Evolutionary conservation across 2,329 filamentous ascomycete genomes (phyloP).

Genomic region (Xylaria sp.): DNA sequence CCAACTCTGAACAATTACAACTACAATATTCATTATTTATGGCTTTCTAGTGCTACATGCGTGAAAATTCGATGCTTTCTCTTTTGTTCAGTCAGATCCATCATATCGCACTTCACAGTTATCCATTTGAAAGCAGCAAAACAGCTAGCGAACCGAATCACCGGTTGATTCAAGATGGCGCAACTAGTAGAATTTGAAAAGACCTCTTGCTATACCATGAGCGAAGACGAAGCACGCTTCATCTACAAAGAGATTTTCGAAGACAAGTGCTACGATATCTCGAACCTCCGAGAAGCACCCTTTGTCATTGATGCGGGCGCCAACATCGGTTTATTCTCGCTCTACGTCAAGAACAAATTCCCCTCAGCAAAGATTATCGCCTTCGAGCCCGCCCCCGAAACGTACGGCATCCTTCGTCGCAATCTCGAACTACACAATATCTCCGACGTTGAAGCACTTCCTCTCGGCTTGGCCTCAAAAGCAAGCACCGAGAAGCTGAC

Average conservation of each 20-base stretch:
- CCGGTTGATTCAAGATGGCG: constrained; percentile 8
- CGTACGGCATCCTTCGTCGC: constrained; percentile 16
- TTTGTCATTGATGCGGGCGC: constrained; percentile 27
- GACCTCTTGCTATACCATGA: constrained; percentile 24
- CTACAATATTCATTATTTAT: background rate
- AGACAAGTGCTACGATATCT: constrained; percentile 25
- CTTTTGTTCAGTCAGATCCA: background rate
- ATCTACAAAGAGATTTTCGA: constrained; percentile 33
- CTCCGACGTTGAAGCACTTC: constrained; percentile 19
- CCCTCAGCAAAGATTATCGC: constrained; percentile 22
- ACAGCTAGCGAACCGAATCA: background rate
- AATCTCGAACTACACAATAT: constrained; percentile 20
- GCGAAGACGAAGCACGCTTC: constrained; percentile 22
- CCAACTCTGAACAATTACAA: background rate
- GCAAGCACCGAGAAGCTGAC: constrained; percentile 20
- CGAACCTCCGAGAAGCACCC: constrained; percentile 15
- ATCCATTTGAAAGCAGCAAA: background rate
- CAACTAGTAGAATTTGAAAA: constrained; percentile 18
- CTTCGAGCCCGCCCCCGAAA: constrained; percentile 30
- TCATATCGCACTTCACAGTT: background rate
- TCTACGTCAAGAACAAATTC: constrained; percentile 25
- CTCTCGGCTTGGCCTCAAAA: constrained; percentile 9
- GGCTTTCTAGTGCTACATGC: background rate
- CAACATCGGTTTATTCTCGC: constrained; percentile 25
- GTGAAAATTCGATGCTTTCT: too few relatives aligned